Conservation (phyloP, 768 basidiomycete species). For the Pluteus cervinus region DNA sequence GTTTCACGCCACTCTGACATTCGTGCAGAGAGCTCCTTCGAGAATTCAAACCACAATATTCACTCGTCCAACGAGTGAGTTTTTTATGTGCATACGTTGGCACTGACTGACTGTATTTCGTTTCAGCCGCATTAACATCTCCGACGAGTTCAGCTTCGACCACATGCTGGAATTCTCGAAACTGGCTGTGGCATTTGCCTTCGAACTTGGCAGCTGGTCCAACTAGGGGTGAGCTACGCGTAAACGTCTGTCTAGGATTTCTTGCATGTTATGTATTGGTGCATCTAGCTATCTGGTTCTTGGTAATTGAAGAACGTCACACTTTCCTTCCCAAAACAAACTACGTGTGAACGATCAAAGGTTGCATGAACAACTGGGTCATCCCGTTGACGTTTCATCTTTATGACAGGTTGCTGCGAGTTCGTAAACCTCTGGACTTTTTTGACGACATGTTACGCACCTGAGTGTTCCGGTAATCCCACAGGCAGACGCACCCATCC, state of each 20-base stretch:
- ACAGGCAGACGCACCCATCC: constrained; percentile 37
- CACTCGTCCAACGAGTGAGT: constrained; percentile 78
- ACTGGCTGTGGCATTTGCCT: constrained; percentile 71
- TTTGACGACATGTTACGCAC: constrained; percentile 20
- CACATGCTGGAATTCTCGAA: constrained; percentile 91
- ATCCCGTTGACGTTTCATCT: constrained; percentile 22
- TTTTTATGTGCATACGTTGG: constrained; percentile 7
- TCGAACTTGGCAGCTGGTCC: constrained; percentile 60
- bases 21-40: constrained; percentile 57
- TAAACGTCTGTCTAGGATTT: too few relatives aligned
- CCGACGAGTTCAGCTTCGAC: constrained; percentile 81
- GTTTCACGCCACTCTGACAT: constrained; percentile 10
- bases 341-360: constrained; percentile 31
- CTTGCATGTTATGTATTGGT: too few relatives aligned
- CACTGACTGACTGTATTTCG: constrained; percentile 11
- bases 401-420: constrained; percentile 28
- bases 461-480: constrained; percentile 46
- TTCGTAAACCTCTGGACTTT: constrained; percentile 1
- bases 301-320: constrained; percentile 29
- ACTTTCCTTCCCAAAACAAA: constrained; percentile 32
- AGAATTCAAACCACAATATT: constrained; percentile 78
- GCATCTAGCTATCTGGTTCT: too few relatives aligned
- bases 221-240: constrained; percentile 25
- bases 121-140: constrained; percentile 73
- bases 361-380: constrained; percentile 33